Base-by-base conservation (phyloP, 2,329 filamentous ascomycete species). In the Lomentospora prolificans region DNA sequence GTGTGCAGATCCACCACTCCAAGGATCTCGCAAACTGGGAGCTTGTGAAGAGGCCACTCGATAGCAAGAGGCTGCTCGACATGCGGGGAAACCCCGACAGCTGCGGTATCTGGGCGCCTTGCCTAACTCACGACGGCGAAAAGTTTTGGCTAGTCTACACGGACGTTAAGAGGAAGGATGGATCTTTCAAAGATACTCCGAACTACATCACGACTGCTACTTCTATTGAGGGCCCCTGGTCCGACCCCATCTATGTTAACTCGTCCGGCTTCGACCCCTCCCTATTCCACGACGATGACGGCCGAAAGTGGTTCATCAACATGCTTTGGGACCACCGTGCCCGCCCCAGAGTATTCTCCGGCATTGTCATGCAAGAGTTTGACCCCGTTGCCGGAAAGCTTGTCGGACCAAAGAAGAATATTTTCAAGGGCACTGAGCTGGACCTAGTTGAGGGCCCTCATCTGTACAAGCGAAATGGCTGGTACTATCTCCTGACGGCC, bases 111-210 rank as follows among this genome's bases (percentile, higher is more conserved):
- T 85, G 81, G 80, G 81, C 82, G 2, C 82, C 82, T 0, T 85
- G 82, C 61, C 71, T 86, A 19, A 79, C 76, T 0, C 79, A 85
- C 60, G 81, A 84, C 59, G 80, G 79, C 50, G 70, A 76, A 2
- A 75, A 69, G 55, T 85, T 84, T 67, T 85, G 77, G 74, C 75
- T 85, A 4, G 81, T 85, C 2, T 85, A 82, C 64, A 84, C 81
- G 1, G 80, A 85, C 61, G 81, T 85, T 14, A 85, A 84, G 68
- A 79, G 82, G 60, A 85, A 85, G 64, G 82, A 85, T 60, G 82
- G 82, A 10, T 79, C 76, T 2, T 84, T 83, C 73, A 84, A 82
- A 64, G 81, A 84, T 61, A 75, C 79, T 1, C 81, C 78, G 60
- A 85, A 84, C 62, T 85, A 84, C 63, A 83, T 85, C 57, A 76